Evolutionary conservation across 192 early-diverging fungal species (phyloP), one percentile per base, ranked within the genome.

Genomic region (Jimgerdemannia lactiflua): DNA sequence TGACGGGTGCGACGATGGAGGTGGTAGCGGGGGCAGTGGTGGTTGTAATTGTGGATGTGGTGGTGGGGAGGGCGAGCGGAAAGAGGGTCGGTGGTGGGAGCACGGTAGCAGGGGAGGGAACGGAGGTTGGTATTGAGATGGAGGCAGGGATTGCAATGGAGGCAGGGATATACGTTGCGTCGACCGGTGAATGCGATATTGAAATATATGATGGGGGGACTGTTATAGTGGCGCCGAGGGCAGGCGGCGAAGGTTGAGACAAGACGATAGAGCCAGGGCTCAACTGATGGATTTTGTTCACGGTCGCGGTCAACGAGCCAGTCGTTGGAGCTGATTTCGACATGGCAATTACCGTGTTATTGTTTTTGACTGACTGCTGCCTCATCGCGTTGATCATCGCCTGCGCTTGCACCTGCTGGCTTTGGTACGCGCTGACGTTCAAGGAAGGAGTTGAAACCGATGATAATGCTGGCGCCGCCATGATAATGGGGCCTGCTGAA

Each of bases 1-100:
- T 92, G 6, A 88, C 86, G 7, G 90, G 90, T 43, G 82, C 82
- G 17, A 87, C 70, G 68, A 39, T 59, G 40, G 29, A 67, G 70
- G 70, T 10, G 82, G 84, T 14, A 90, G n/a, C 8, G 65, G 14
- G 4, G 65, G 19, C 40, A 42, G 65, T 49, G 42, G 59, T 3
- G 11, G n/a, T 42, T 65, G 64, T 44, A 43, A 29, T 43, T 43
- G 44, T 20, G 63, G 6, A 41, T 39, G 6, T 6, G 49, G 49
- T 2, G 8, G 2, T 59, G 49, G 49, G 79, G 76, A 70, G 83
- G 79, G 77, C 65, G 4, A 9, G 19, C n/a, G 59, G 72, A 40
- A 41, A 66, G 4, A 8, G 70, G 43, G 29, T 54, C 1, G 49
- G n/a, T 44, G 74, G 74, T 75, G 74, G 74, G 29, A 67, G 74